Percentiles rank a stretch among this genome's conserved stretches.
Evolutionary conservation across 805 yeast species (phyloP).

Genomic region (Saturnispora serradocipensis): DNA sequence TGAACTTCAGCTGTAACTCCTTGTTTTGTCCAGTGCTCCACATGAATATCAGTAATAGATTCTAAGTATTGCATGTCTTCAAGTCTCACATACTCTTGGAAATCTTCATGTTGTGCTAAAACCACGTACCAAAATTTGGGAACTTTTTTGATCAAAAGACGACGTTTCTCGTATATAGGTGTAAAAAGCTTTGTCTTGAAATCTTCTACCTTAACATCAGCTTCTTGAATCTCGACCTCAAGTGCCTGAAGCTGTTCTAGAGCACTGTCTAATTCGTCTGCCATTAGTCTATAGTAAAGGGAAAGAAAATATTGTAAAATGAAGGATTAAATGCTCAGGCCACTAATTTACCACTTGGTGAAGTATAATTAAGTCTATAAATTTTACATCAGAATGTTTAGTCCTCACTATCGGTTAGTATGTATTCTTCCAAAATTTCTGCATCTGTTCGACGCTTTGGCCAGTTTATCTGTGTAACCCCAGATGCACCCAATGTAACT

Average conservation of each 20-base stretch:
- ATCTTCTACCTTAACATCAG: slow-evolving; percentile 53
- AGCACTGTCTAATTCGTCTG: slow-evolving; percentile 6
- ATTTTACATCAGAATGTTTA: background rate
- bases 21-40: slow-evolving; percentile 38
- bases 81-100: slow-evolving; percentile 67
- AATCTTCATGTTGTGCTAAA: slow-evolving; percentile 73
- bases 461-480: slow-evolving; percentile 23
- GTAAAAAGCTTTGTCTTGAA: slow-evolving; percentile 44
- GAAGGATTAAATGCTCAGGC: background rate
- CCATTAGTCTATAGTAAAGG: background rate
- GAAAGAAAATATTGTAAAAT: background rate
- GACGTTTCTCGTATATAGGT: slow-evolving; percentile 50
- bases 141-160: slow-evolving; percentile 40
- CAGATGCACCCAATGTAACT: slow-evolving; percentile 43
- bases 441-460: slow-evolving; percentile 22
- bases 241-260: slow-evolving; percentile 16
- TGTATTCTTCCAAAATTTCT: slow-evolving; percentile 24
- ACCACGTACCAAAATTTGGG: slow-evolving; percentile 87
- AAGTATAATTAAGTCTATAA: background rate
- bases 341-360: background rate
- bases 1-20: slow-evolving; percentile 1
- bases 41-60: slow-evolving; percentile 50
- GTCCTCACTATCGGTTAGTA: slow-evolving; percentile 9
- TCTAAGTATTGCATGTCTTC: slow-evolving; percentile 76
- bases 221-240: slow-evolving; percentile 40